These are phyloP conservation scores for Vicia sativa DNA, from an alignment of 306 rosid species.

Conservation along the genomic window DNA sequence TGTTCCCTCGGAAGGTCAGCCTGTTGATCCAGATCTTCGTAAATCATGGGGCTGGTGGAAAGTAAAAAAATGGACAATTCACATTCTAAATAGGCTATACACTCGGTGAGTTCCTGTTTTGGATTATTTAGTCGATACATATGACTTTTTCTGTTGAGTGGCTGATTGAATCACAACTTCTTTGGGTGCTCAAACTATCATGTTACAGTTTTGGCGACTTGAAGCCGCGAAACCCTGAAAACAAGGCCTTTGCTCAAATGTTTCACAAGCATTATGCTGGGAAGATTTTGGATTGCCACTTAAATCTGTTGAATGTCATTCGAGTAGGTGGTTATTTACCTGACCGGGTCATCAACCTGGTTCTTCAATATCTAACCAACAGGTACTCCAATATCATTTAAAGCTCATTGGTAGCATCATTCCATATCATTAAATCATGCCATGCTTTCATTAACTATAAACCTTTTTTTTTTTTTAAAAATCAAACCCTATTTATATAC, in stretches of 20 bases:
- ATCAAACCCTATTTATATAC: constrained; percentile 7
- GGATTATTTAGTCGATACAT: not conserved
- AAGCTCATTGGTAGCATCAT: constrained; percentile 3
- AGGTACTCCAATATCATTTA: constrained; percentile 51
- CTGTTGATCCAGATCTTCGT: constrained; percentile 76
- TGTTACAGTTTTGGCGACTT: constrained; percentile 75
- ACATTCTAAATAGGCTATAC: constrained; percentile 85
- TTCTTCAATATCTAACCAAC: constrained; percentile 90
- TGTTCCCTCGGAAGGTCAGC: constrained; percentile 93
- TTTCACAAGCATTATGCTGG: constrained; percentile 83
- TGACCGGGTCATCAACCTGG: constrained; percentile 85
- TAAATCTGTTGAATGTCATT: constrained; percentile 54
- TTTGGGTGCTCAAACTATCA: not conserved
- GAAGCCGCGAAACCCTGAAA: constrained; percentile 78
- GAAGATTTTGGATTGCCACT: constrained; percentile 80
- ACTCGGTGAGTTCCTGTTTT: constrained; percentile 61
- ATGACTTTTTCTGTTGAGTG: not conserved
- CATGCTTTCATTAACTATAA: not conserved
- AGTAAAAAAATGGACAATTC: constrained; percentile 97
- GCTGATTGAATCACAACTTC: constrained; percentile 19
- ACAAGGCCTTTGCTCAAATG: constrained; percentile 80
- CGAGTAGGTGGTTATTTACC: constrained; percentile 89
- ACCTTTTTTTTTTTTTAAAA: not conserved
- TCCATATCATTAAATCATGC: constrained; percentile 8
- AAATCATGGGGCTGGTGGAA: constrained; percentile 99